Conservation (phyloP, 192 early-diverging fungal genomes). For the Backusella westeae region DNA sequence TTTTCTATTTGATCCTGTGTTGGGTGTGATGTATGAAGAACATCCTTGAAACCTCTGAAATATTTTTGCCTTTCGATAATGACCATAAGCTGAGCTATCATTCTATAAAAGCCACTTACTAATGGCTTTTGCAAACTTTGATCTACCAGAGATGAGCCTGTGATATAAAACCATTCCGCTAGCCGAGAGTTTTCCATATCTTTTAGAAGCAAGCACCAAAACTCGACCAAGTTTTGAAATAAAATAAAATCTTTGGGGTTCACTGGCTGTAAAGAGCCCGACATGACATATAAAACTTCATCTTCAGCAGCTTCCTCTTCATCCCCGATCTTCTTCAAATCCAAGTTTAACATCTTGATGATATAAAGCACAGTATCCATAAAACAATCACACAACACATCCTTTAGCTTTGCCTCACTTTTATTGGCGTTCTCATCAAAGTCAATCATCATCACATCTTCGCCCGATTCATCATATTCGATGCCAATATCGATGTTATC, state of each 20-base stretch:
- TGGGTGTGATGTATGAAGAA: background rate
- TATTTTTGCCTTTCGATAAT: slow-evolving; percentile 37
- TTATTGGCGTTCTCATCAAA: background rate
- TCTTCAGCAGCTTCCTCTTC: slow-evolving; percentile 22
- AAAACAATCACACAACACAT: slow-evolving; percentile 55
- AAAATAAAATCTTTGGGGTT: slow-evolving; percentile 65
- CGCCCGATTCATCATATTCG: slow-evolving; percentile 2
- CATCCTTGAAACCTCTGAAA: slow-evolving; percentile 28
- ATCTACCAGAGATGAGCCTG: slow-evolving; percentile 49
- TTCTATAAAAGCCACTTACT: slow-evolving; percentile 74
- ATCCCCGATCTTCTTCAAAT: slow-evolving; percentile 34
- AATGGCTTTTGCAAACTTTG: slow-evolving; percentile 57
- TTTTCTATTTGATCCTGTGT: background rate
- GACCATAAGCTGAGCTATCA: slow-evolving; percentile 49
- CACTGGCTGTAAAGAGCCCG: slow-evolving; percentile 44
- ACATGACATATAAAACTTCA: background rate
- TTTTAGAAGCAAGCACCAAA: slow-evolving; percentile 52
- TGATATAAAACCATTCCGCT: slow-evolving; percentile 55
- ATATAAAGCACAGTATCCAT: slow-evolving; percentile 41
- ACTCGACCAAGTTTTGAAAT: slow-evolving; percentile 69
- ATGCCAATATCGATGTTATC: slow-evolving; percentile 14
- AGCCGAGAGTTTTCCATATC: slow-evolving; percentile 43
- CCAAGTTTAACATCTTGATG: slow-evolving; percentile 44
- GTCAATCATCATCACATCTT: slow-evolving; percentile 5
- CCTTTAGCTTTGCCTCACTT: slow-evolving; percentile 23